Evolutionary conservation across 441 rosid genomes (phyloP).

Genomic region (Eutrema salsugineum): DNA sequence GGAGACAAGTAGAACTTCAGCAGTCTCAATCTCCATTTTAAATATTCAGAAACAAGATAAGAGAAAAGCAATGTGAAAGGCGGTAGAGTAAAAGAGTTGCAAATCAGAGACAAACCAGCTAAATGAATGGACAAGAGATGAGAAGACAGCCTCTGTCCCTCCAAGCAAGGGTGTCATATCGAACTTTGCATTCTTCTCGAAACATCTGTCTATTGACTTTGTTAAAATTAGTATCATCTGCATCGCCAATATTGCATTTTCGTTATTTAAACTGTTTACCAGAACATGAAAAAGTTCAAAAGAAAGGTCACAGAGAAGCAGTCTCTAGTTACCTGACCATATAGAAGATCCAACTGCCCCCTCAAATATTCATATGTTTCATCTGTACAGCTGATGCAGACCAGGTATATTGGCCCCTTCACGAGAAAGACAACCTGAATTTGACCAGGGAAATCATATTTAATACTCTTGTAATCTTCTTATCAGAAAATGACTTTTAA

Average conservation of each 20-base stretch:
- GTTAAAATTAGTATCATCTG: slow-evolving; percentile 99
- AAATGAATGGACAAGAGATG: slow-evolving; percentile 93
- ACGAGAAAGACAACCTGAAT: slow-evolving; percentile 92
- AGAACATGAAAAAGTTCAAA: not conserved
- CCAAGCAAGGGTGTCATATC: slow-evolving; percentile 98
- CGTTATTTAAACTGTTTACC: slow-evolving; percentile 14
- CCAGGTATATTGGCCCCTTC: slow-evolving; percentile 95
- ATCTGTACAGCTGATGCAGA: slow-evolving; percentile 96
- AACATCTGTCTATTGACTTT: slow-evolving; percentile 91
- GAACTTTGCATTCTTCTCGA: slow-evolving; percentile 94
- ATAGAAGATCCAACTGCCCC: slow-evolving; percentile 91
- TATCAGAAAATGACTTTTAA: not conserved
- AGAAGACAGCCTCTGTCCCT: slow-evolving; percentile 97
- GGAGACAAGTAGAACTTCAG: not conserved
- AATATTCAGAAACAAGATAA: not conserved
- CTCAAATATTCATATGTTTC: slow-evolving; percentile 84
- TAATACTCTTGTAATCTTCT: too few relatives aligned
- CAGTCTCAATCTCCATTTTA: not conserved
- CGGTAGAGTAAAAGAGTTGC: not conserved
- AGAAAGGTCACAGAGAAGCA: slow-evolving; percentile 1
- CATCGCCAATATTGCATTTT: slow-evolving; percentile 32
- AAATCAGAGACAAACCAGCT: slow-evolving; percentile 64
- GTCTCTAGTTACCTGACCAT: slow-evolving; percentile 75
- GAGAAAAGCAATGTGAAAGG: not conserved
- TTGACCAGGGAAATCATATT: slow-evolving; percentile 9